Percentiles rank a stretch among this genome's conserved stretches.
phyloP scores from a whole-genome alignment of 257 asterid genomes.

The Cynanchum wilfordii region DNA sequence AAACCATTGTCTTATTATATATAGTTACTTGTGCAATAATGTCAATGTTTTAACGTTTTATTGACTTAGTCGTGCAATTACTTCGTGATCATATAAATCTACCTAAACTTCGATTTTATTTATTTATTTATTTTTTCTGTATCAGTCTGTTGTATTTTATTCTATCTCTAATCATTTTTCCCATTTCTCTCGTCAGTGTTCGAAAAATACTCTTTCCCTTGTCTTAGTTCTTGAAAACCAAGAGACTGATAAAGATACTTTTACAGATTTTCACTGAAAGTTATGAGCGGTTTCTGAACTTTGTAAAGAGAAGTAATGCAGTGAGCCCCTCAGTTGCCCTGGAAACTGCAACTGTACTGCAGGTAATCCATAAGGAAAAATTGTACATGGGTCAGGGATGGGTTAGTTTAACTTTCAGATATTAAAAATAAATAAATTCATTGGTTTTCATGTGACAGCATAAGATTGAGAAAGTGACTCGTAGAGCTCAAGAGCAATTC shows the following conservation, averaged over 20 bases:
- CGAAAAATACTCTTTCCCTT: not conserved
- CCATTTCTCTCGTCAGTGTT: not conserved
- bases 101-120: not conserved
- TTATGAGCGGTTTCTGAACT: slow-evolving; percentile 72
- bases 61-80: not conserved
- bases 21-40: too few relatives aligned
- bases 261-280: slow-evolving; percentile 78
- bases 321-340: slow-evolving; percentile 88
- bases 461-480: slow-evolving; percentile 88
- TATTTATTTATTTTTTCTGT: not conserved
- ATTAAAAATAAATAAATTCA: slow-evolving; percentile 30
- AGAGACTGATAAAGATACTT: slow-evolving; percentile 3
- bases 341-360: slow-evolving; percentile 95
- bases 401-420: slow-evolving; percentile 7
- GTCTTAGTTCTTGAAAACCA: not conserved
- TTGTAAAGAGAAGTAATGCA: slow-evolving; percentile 90
- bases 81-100: not conserved
- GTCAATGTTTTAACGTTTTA: too few relatives aligned
- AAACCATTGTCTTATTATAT: too few relatives aligned
- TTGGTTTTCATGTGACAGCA: slow-evolving; percentile 49
- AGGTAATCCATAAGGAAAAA: slow-evolving; percentile 41
- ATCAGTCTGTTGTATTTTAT: not conserved
- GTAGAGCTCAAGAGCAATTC: slow-evolving; percentile 97
- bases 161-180: not conserved
- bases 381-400: not conserved